Percentiles rank a stretch among this genome's conserved stretches.
These are phyloP conservation scores for Thelephora aurantiotincta DNA, from an alignment of 768 basidiomycete species.

Conservation along the genomic window DNA sequence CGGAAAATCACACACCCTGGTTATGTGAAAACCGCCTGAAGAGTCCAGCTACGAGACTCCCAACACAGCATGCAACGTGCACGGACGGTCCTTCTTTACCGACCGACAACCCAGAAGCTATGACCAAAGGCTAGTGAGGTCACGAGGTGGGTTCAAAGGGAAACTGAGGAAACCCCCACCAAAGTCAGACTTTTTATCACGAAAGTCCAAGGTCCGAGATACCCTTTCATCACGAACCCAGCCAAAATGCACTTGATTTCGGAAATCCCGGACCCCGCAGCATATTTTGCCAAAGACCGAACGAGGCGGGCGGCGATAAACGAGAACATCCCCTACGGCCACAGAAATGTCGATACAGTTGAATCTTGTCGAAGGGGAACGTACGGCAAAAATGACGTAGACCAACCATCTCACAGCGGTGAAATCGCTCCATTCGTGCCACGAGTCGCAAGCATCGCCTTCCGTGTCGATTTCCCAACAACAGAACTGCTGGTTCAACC, in stretches of 20 bases:
- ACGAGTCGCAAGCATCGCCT: constrained; percentile 74
- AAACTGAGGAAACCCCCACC: constrained; percentile 20
- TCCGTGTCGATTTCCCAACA: constrained; percentile 91
- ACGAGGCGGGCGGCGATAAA: constrained; percentile 86
- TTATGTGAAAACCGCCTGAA: constrained; percentile 88
- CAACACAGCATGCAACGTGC: constrained; percentile 85
- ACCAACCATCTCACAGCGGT: constrained; percentile 64
- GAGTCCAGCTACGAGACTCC: constrained; percentile 83
- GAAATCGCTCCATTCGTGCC: constrained; percentile 80
- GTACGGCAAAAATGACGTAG: constrained; percentile 82
- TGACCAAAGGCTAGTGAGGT: constrained; percentile 34
- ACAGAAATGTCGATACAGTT: background rate
- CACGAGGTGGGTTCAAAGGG: background rate
- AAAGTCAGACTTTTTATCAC: constrained; percentile 86
- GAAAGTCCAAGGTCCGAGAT: constrained; percentile 80
- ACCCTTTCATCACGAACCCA: constrained; percentile 97
- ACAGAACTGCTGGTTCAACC: constrained; percentile 96
- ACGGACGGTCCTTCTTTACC: constrained; percentile 80
- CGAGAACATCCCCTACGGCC: constrained; percentile 55
- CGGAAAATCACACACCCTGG: constrained; percentile 39
- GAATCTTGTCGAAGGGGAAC: constrained; percentile 15
- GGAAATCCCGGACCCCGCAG: constrained; percentile 91
- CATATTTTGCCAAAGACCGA: constrained; percentile 73
- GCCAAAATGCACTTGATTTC: constrained; percentile 86
- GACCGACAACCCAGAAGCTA: constrained; percentile 83